phyloP scores from a whole-genome alignment of 129 eudicot species.

The Escallonia rubra region DNA sequence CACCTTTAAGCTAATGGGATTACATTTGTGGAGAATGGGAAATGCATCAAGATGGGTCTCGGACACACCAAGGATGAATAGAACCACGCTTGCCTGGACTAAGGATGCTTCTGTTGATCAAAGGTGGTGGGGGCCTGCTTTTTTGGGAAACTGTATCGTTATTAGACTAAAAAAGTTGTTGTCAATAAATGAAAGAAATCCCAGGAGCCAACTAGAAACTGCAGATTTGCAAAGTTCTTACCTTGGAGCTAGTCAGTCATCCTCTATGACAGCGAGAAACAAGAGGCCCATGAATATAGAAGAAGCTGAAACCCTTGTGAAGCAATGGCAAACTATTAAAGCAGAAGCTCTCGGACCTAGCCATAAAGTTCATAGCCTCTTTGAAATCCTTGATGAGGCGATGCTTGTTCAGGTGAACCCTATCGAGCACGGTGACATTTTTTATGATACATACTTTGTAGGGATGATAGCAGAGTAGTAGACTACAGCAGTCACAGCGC shows the following conservation, averaged over 20 bases:
- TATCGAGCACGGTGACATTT: neutral
- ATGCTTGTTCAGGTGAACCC: slow-evolving; percentile 81
- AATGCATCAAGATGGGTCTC: slow-evolving; percentile 36
- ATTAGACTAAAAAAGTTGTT: slow-evolving; percentile 33
- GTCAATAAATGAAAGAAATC: slow-evolving; percentile 33
- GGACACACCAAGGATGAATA: slow-evolving; percentile 24
- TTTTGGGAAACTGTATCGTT: slow-evolving; percentile 27
- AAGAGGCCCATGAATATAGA: slow-evolving; percentile 59
- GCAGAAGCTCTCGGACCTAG: slow-evolving; percentile 94
- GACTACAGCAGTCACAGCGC: too few relatives aligned
- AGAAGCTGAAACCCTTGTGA: slow-evolving; percentile 94
- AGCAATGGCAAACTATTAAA: slow-evolving; percentile 81
- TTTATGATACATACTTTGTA: too few relatives aligned
- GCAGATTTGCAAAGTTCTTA: slow-evolving; percentile 34
- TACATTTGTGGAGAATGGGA: slow-evolving; percentile 35
- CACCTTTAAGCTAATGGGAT: slow-evolving; percentile 36
- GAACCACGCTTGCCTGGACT: slow-evolving; percentile 28
- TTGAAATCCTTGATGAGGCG: slow-evolving; percentile 76
- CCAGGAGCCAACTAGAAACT: slow-evolving; percentile 21
- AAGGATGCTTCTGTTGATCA: slow-evolving; percentile 27
- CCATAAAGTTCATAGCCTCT: slow-evolving; percentile 51
- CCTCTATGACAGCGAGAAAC: slow-evolving; percentile 25
- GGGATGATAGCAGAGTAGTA: too few relatives aligned
- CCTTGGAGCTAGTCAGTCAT: slow-evolving; percentile 24
- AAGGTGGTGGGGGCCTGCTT: slow-evolving; percentile 31